Evolutionary conservation across 345 rosid genomes (phyloP).

Genomic region (Psidium friedrichsthalianum): DNA sequence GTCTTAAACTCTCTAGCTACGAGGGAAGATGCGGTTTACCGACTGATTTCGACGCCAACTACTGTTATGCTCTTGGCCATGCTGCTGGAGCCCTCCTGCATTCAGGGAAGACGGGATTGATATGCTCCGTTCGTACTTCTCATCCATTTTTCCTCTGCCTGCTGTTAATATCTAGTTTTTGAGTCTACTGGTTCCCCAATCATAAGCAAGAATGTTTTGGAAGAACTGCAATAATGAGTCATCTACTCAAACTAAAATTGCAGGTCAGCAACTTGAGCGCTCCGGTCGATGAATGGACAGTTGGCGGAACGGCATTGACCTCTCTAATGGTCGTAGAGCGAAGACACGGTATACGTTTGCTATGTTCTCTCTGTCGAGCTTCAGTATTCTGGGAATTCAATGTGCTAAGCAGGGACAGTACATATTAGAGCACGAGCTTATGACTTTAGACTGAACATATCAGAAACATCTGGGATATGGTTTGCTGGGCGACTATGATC

Average conservation of each 20-base stretch:
- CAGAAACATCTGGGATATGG: not conserved
- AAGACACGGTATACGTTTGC: slow-evolving; percentile 58
- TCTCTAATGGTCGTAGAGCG: slow-evolving; percentile 96
- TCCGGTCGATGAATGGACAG: slow-evolving; percentile 83
- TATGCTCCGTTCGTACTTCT: slow-evolving; percentile 56
- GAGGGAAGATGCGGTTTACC: slow-evolving; percentile 98
- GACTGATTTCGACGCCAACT: slow-evolving; percentile 80
- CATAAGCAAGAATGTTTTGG: not conserved
- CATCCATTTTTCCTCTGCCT: not conserved
- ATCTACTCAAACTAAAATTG: not conserved
- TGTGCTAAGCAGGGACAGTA: not conserved
- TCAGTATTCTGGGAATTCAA: not conserved
- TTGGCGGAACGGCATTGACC: slow-evolving; percentile 83
- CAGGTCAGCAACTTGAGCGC: slow-evolving; percentile 90
- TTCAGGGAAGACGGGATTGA: slow-evolving; percentile 72
- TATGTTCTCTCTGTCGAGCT: not conserved
- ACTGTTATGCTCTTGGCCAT: slow-evolving; percentile 89
- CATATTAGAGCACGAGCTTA: not conserved
- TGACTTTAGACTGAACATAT: not conserved
- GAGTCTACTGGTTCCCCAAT: not conserved
- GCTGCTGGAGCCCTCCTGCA: slow-evolving; percentile 91
- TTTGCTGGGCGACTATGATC: not conserved
- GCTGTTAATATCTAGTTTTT: not conserved
- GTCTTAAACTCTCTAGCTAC: slow-evolving; percentile 28
- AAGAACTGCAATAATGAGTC: not conserved